Evolutionary conservation across 2,329 filamentous ascomycete genomes (phyloP), one percentile per base, ranked within the genome.

Genomic region (Meredithiella fracta): DNA sequence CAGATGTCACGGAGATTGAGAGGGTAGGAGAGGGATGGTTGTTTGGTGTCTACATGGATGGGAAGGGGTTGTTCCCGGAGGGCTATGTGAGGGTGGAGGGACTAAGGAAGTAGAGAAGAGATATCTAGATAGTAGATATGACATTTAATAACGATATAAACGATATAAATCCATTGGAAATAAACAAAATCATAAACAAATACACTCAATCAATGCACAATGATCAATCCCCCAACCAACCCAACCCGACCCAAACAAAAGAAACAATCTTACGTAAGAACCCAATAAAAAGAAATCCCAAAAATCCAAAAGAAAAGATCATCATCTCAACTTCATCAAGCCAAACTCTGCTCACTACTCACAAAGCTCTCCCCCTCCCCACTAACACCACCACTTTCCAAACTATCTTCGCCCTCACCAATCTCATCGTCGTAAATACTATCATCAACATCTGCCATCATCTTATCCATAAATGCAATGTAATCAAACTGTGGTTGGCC

Each of bases 21-120:
- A 85, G 92, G 66, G 80, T 94, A 51, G 95, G 95, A 66, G 86
- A 83, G 17, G 89, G 95, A 66, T 97, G 90, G 90, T 89, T 78
- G 64, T 85, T 83, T 70, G 91, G 91, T 0, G 80, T 81, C 26
- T 96, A 94, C 72, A 89, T 88, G 69, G 89, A 88, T 0, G 72
- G 70, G 23, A 82, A 79, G 62, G 90, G 88, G 0, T 63, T 96
- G 61, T 94, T 96, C 65, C 90, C 90, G 3, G 82, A 82, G 5
- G 77, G 79, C 6, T 91, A 91, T 73, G 85, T 89, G 25, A 72
- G 71, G 61, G 64, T 80, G 26, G 47, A 29, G 17, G 20, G 29
- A 29, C 29, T 57, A 31, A 52, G 15, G 29, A 38, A 8, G 22
- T 11, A 11, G 7, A n/a, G 15, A n/a, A 17, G 23, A 49, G 44